phyloP scores from a whole-genome alignment of 169 alveolate species.

The Neospora caninum region DNA sequence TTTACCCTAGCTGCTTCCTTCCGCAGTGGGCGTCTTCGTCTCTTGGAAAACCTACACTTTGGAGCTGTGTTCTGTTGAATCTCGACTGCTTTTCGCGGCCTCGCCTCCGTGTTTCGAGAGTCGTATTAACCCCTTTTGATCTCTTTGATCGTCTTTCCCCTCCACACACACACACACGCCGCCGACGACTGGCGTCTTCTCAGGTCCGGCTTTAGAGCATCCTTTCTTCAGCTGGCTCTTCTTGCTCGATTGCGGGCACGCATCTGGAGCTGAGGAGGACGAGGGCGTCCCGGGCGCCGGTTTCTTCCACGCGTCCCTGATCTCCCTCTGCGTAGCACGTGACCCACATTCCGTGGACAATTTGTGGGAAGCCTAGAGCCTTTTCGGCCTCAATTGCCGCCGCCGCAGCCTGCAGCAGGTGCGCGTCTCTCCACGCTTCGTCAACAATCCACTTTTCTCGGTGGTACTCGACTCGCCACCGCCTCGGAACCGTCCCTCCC shows the following conservation, averaged over 20 bases:
- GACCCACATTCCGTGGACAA: slow-evolving; percentile 60
- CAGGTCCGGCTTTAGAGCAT: not conserved
- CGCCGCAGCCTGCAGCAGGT: slow-evolving; percentile 51
- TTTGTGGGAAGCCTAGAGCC: slow-evolving; percentile 58
- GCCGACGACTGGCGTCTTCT: no score
- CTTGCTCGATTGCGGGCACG: slow-evolving; percentile 19
- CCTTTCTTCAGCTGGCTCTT: not conserved
- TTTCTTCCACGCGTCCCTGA: not conserved
- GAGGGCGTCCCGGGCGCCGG: not conserved
- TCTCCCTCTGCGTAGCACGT: not conserved
- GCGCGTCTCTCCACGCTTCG: not conserved
- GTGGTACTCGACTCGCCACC: not conserved
- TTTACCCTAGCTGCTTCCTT: no score
- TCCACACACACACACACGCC: not conserved
- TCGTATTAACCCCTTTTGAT: no score
- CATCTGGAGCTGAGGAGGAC: slow-evolving; percentile 31
- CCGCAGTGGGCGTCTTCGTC: no score
- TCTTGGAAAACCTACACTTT: no score
- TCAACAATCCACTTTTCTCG: not conserved
- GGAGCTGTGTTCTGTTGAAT: no score
- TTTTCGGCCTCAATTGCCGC: slow-evolving; percentile 52
- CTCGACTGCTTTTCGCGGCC: no score
- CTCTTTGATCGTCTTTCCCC: not conserved
- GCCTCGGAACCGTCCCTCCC: slow-evolving; percentile 2
- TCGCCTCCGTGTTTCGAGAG: no score